Conservation (phyloP, 345 rosid species). For the Boechera divaricarpa region DNA sequence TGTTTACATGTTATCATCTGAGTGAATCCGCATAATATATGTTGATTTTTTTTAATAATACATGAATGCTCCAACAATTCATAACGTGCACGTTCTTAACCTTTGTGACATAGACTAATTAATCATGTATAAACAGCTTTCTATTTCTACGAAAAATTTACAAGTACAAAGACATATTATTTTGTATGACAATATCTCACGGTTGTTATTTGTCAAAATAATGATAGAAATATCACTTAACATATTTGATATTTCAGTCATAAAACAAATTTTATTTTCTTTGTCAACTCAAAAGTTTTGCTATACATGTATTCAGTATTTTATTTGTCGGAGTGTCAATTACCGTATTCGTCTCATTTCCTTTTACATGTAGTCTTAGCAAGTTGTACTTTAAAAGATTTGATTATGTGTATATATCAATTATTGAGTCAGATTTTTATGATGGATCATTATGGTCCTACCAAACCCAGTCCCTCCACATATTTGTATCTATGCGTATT, state of each 20-base stretch:
- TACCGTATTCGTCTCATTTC: slow-evolving; percentile 1
- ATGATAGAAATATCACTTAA: background rate
- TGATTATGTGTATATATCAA: background rate
- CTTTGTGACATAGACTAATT: too few species aligned
- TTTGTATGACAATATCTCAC: background rate
- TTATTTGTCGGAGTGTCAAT: background rate
- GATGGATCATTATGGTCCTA: slow-evolving; percentile 24
- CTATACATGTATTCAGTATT: background rate
- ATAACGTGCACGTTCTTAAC: background rate
- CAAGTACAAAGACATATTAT: background rate
- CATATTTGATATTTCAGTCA: background rate
- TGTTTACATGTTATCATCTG: background rate
- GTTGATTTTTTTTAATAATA: background rate
- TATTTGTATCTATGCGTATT: slow-evolving; percentile 7
- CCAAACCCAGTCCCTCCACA: slow-evolving; percentile 4
- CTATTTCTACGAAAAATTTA: background rate
- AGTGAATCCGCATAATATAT: background rate
- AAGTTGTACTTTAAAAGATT: background rate
- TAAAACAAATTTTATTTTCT: too few species aligned
- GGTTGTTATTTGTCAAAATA: background rate
- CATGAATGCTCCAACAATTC: background rate
- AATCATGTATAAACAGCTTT: too few species aligned
- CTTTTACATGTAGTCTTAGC: background rate
- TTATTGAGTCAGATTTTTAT: slow-evolving; percentile 6
- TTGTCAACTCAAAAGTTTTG: background rate